phyloP scores from a whole-genome alignment of 139 green algal species.

The Chlamydomonas eustigma region DNA sequence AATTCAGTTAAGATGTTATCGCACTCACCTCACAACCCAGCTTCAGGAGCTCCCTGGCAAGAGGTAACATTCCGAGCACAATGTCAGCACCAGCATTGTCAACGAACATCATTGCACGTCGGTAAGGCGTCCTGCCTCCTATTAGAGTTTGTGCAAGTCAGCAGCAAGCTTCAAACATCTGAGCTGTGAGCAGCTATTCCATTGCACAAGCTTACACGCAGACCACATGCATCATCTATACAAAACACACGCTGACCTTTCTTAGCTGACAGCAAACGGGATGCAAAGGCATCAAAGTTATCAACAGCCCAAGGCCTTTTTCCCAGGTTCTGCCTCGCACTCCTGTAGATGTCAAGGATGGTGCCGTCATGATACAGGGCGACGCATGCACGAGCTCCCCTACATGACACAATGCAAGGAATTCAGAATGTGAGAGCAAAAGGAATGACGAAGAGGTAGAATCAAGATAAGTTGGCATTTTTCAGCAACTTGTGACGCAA shows the following conservation, averaged over 20 bases:
- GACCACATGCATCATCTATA: too few species aligned
- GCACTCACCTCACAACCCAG: conserved; percentile 78
- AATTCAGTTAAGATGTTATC: too few species aligned
- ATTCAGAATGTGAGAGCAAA: too few species aligned
- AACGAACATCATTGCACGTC: conserved; percentile 89
- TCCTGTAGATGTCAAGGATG: conserved; percentile 92
- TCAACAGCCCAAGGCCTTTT: conserved; percentile 89
- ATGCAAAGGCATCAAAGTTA: conserved; percentile 70
- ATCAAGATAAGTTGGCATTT: too few species aligned
- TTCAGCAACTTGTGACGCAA: too few species aligned
- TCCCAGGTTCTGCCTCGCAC: conserved; percentile 16
- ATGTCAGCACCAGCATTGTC: conserved; percentile 96
- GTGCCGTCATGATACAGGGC: conserved; percentile 88
- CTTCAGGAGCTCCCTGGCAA: conserved; percentile 88
- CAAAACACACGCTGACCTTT: background rate
- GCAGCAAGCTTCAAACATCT: too few species aligned
- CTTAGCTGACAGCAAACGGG: conserved; percentile 13
- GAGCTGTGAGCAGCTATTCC: too few species aligned
- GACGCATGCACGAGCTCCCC: conserved; percentile 56
- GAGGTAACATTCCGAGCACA: conserved; percentile 93
- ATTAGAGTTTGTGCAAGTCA: too few species aligned
- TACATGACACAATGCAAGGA: too few species aligned
- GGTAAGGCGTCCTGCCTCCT: too few species aligned
- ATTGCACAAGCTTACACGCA: too few species aligned
- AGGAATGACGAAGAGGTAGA: too few species aligned